A percentile compares a stretch with the other conserved stretches of the same genome.
Conservation (phyloP, 2,329 filamentous ascomycete genomes). For the Tolypocladium amazonense region DNA sequence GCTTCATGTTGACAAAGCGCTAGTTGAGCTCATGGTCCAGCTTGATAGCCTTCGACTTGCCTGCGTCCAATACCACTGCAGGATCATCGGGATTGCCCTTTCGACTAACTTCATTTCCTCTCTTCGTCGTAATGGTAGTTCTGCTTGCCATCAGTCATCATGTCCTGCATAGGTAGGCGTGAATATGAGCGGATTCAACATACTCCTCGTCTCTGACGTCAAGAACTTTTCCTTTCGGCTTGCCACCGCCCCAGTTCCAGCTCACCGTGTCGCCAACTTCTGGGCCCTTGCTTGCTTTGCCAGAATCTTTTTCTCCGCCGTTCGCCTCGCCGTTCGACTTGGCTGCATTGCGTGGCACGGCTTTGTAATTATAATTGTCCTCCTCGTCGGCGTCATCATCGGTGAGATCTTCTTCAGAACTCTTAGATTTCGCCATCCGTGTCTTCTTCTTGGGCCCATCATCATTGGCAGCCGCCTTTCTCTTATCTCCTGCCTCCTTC, state of each 20-base stretch:
- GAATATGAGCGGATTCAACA: conserved; percentile 4
- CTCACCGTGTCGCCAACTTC: conserved; percentile 31
- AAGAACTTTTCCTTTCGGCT: conserved; percentile 31
- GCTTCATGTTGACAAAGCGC: neutral
- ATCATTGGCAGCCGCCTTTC: conserved; percentile 11
- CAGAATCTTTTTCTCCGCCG: neutral
- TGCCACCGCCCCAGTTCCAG: conserved; percentile 34
- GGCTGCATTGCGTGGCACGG: neutral
- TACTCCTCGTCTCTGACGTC: conserved; percentile 32
- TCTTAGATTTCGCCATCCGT: conserved; percentile 1
- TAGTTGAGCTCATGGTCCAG: conserved; percentile 26
- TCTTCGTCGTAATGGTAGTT: conserved; percentile 28
- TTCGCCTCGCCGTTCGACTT: neutral
- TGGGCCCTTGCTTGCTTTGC: conserved; percentile 18
- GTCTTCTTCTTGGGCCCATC: conserved; percentile 4
- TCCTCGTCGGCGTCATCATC: conserved; percentile 2
- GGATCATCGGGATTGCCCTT: conserved; percentile 29
- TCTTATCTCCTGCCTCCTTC: conserved; percentile 15
- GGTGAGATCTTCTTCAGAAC: neutral
- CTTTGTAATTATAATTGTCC: neutral
- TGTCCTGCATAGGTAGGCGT: too few relatives aligned
- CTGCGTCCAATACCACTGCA: conserved; percentile 30
- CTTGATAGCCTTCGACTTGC: conserved; percentile 32
- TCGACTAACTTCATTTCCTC: conserved; percentile 28
- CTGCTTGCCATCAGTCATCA: conserved; percentile 8